Conservation (phyloP, 2,329 filamentous ascomycete genomes). For the Sporothrix globosa region DNA sequence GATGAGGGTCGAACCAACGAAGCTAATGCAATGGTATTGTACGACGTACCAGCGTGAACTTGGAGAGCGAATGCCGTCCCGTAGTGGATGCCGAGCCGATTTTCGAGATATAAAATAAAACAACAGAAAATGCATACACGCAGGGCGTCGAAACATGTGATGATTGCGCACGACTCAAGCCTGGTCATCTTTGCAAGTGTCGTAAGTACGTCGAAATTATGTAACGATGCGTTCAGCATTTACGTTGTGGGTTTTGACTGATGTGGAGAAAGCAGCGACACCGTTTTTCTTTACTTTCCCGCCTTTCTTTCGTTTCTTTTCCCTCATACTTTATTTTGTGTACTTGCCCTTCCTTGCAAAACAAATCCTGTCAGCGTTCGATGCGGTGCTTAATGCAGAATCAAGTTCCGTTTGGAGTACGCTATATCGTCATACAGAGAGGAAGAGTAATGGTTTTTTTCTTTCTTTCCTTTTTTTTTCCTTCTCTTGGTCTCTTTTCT, state of each 20-base stretch:
- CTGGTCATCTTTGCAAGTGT: too few species aligned
- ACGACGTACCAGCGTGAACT: background rate
- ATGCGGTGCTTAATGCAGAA: conserved; percentile 21
- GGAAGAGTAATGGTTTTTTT: background rate
- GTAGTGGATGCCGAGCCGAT: background rate
- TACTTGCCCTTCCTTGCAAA: background rate
- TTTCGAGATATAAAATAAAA: background rate
- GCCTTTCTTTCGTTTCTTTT: background rate
- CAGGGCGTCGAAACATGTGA: background rate
- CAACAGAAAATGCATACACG: background rate
- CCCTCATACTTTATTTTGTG: too few species aligned
- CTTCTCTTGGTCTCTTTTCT: background rate
- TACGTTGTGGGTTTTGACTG: background rate
- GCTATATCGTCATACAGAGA: background rate
- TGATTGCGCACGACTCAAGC: background rate
- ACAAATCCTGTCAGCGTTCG: background rate
- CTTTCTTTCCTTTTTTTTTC: too few species aligned
- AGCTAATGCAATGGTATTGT: conserved; percentile 21
- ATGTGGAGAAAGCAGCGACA: conserved; percentile 3
- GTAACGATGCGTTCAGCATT: background rate
- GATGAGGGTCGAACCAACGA: background rate
- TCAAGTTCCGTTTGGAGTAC: background rate
- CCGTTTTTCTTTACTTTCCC: background rate
- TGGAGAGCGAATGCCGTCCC: background rate
- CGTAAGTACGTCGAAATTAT: too few species aligned